Conservation (phyloP, 495 filamentous ascomycete genomes). For the Trichoderma erinaceum region DNA sequence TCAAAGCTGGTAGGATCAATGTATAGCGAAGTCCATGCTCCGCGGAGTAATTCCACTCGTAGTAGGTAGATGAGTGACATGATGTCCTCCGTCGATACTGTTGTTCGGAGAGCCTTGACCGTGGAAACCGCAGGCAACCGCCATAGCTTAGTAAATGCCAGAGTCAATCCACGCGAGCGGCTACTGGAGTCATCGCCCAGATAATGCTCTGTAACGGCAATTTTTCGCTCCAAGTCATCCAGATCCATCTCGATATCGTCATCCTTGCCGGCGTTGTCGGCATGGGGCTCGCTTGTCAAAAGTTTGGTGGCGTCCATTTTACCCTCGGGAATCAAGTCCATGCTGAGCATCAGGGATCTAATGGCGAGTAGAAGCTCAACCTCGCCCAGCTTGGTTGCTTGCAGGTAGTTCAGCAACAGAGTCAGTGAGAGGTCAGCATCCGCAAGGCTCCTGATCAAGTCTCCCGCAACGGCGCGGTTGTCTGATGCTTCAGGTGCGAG, state of each 20-base stretch:
- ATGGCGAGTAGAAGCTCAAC: conserved; percentile 43
- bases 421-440: conserved; percentile 56
- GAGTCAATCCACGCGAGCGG: conserved; percentile 40
- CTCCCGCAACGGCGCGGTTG: conserved; percentile 43
- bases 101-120: conserved; percentile 56
- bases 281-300: conserved; percentile 32
- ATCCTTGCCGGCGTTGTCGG: conserved; percentile 25
- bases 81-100: conserved; percentile 60
- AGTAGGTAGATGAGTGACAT: conserved; percentile 69
- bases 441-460: conserved; percentile 53
- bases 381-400: conserved; percentile 41
- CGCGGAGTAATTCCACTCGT: conserved; percentile 54
- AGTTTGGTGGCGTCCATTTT: conserved; percentile 30
- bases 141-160: conserved; percentile 59
- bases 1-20: conserved; percentile 33
- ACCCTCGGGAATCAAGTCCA: conserved; percentile 40
- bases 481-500: conserved; percentile 23
- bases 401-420: conserved; percentile 51
- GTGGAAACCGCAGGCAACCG: conserved; percentile 51
- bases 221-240: conserved; percentile 42
- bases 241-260: conserved; percentile 41
- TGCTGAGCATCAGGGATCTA: conserved; percentile 44
- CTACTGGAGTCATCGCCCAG: conserved; percentile 38
- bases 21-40: conserved; percentile 66
- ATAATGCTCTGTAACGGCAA: conserved; percentile 46